Percentiles rank a stretch among this genome's conserved stretches.
phyloP scores from a whole-genome alignment of 2,329 filamentous ascomycete genomes.

The Westerdykella sp. region DNA sequence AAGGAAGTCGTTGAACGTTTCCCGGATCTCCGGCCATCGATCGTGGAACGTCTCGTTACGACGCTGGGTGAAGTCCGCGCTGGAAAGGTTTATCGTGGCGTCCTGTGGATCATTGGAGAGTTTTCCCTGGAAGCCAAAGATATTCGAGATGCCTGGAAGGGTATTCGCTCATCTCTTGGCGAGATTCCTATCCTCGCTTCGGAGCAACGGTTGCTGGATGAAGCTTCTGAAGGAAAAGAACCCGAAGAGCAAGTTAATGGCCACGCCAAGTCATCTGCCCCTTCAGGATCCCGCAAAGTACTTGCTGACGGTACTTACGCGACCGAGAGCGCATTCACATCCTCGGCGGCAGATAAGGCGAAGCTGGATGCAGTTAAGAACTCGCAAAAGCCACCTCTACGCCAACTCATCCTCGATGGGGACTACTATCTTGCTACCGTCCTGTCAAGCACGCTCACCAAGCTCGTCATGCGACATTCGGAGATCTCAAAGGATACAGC shows the following conservation, averaged over 20 bases:
- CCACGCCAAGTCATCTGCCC: conserved; percentile 65
- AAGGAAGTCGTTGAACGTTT: conserved; percentile 99
- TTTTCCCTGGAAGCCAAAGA: conserved; percentile 92
- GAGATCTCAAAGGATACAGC: conserved; percentile 82
- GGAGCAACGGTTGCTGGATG: conserved; percentile 84
- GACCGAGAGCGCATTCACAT: conserved; percentile 92
- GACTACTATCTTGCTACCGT: conserved; percentile 96
- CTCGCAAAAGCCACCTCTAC: conserved; percentile 88
- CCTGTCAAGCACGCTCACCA: conserved; percentile 90
- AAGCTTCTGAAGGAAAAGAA: conserved; percentile 58
- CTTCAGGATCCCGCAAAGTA: conserved; percentile 82
- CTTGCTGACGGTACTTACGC: conserved; percentile 96
- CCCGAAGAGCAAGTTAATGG: conserved; percentile 69
- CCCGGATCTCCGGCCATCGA: conserved; percentile 77
- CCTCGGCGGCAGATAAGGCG: conserved; percentile 80
- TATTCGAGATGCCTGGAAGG: conserved; percentile 94
- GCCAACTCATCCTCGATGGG: conserved; percentile 91
- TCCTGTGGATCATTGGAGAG: conserved; percentile 96
- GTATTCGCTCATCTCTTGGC: conserved; percentile 85
- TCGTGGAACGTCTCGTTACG: conserved; percentile 80
- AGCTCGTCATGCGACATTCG: conserved; percentile 94
- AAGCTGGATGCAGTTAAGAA: conserved; percentile 95
- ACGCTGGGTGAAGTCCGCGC: conserved; percentile 90
- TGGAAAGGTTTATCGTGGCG: conserved; percentile 94
- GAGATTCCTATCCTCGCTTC: conserved; percentile 96